Base-by-base conservation (phyloP, 257 asterid species). In the Parsonsia alboflavescens region DNA sequence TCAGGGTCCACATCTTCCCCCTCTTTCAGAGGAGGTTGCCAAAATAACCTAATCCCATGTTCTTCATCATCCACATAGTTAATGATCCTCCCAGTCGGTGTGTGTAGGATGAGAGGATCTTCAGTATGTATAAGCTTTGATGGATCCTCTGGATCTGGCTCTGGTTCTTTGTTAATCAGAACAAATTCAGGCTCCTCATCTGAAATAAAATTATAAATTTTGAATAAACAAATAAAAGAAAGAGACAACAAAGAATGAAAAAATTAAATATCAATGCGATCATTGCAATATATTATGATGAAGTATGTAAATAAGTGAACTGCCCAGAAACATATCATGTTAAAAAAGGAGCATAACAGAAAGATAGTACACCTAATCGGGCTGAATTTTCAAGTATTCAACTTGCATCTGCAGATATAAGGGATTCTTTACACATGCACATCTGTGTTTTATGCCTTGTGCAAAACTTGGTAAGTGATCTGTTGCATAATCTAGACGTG, bases 141-240 rank as follows among this genome's bases (percentile, higher is more conserved):
- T 56, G 99, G 97, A 76, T 95, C 85, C 73, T 92, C 82, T 6
- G 99, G 99, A 85, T 95, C 97, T 58, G 98, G 94, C 81, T 87
- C 89, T 21, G 98, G 98, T 65, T 92, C 98, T 79, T 89, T 86
- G 76, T 90, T 90, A 68, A 92, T 72, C 71, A 95, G 84, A 53
- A 89, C 72, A 71, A 95, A 95, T 76, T 95, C 99, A 69, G 96
- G 96, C 53, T 75, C 78, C 76, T 90, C 79, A 57, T 92, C 98
- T 92, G 88, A 81, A 54, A 9, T 54, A 54, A 17, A 52, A 16
- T 41, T 42, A 42, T n/a, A 42, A 42, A 42, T 42, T 42, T 42
- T 42, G 5, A 42, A 42, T 36, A 56, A 80, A 52, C 65, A 75
- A 78, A 74, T 13, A 75, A 41, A 66, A 24, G 42, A 64, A 33